Evolutionary conservation across 2,329 filamentous ascomycete genomes (phyloP), one percentile per base, ranked within the genome.

Genomic region (Lomentospora prolificans): DNA sequence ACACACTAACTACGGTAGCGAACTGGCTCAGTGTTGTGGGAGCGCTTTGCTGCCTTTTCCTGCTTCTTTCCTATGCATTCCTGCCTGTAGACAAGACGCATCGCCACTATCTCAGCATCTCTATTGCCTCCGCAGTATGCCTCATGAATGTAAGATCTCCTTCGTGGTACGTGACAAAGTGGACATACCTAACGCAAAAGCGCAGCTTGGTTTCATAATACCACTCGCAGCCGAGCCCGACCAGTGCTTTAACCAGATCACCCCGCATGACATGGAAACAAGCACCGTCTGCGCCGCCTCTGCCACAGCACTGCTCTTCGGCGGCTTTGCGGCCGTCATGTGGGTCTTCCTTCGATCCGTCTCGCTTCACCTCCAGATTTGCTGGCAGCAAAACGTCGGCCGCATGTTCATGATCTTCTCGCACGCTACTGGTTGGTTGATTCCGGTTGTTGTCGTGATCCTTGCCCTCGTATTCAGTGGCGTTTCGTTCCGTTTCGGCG

Each of bases 361-460:
- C 31, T 95, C 90, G 3, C 85, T 99, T 63, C 94, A 99, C 70
- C 82, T 99, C 25, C 94, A 97, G 70, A 96, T 99, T 61, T 96
- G 91, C 75, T 99, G 94, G 94, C 90, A 97, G 69, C 79, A 95
- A 31, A 84, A 92, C 6, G 88, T 95, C 3, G 94, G 94, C 39
- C 81, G 84, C 48, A 87, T 80, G 64, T 97, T 96, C 70, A 96
- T 96, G 83, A 90, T 89, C 75, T 80, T 82, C 61, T 85, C 92
- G 3, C 84, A 96, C 64, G 78, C 80, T 14, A 73, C 85, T 7
- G 94, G 94, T 59, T 96, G 92, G 88, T 87, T 87, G 17, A 78
- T 97, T 50, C 90, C 91, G 2, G 77, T 85, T 24, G 71, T 90
- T 19, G 88, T 89, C 33, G 81, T 95, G 60, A 77, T 85, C 3